Conservation (phyloP, 208 protist genomes). For the Borovskyia barvae region DNA sequence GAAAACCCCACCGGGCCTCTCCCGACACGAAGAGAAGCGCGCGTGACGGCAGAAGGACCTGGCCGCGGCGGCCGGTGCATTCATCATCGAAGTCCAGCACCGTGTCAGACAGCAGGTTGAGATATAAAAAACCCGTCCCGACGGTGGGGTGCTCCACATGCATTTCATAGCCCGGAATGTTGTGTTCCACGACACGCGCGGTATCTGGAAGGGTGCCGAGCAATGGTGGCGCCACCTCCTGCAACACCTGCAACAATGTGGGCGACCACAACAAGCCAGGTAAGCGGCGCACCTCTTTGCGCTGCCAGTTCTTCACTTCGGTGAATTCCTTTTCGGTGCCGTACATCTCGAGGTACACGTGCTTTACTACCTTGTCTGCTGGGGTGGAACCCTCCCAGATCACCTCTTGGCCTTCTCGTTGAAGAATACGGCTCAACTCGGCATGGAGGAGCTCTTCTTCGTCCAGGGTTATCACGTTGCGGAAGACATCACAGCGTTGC, state of each 20-base stretch:
- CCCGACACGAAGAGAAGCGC: conserved; percentile 68
- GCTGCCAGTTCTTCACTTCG: conserved; percentile 71
- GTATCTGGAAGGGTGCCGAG: conserved; percentile 60
- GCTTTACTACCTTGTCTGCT: conserved; percentile 60
- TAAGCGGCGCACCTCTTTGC: conserved; percentile 62
- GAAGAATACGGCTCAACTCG: conserved; percentile 59
- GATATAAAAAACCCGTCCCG: conserved; percentile 71
- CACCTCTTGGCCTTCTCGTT: conserved; percentile 61
- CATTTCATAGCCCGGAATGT: conserved; percentile 83
- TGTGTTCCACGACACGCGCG: conserved; percentile 84
- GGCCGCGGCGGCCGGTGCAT: conserved; percentile 57
- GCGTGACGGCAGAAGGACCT: conserved; percentile 66
- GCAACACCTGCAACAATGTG: conserved; percentile 54
- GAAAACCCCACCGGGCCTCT: conserved; percentile 85
- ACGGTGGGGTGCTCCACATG: conserved; percentile 85
- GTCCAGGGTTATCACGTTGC: conserved; percentile 59
- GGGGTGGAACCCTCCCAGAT: conserved; percentile 44
- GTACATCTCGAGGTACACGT: conserved; percentile 84
- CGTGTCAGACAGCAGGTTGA: conserved; percentile 78
- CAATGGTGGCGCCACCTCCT: conserved; percentile 28
- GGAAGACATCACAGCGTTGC: conserved; percentile 61
- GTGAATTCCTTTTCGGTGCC: conserved; percentile 71
- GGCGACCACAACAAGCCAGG: conserved; percentile 79
- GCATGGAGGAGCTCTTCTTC: conserved; percentile 71
- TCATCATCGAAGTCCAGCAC: conserved; percentile 86